Percentiles rank a stretch among this genome's conserved stretches.
Evolutionary conservation across 495 filamentous ascomycete genomes (phyloP).

Genomic region (Jackrogersella multiformis): DNA sequence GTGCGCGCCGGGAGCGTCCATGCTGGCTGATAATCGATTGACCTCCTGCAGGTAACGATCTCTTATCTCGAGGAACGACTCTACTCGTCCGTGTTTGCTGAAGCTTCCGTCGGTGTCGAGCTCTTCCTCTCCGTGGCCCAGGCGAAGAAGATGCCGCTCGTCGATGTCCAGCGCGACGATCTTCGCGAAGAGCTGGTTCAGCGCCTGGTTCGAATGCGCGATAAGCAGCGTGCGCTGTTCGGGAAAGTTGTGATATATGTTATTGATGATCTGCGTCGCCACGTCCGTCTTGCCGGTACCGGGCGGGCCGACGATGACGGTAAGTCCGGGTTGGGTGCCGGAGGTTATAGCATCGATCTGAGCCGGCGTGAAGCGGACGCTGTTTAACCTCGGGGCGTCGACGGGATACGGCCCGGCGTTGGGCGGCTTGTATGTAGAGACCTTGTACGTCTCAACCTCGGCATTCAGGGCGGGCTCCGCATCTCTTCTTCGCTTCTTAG

Average conservation of each 20-base stretch:
- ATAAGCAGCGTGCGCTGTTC: constrained; percentile 90
- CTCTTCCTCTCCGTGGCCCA: constrained; percentile 96
- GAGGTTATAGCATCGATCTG: constrained; percentile 94
- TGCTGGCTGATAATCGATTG: constrained; percentile 80
- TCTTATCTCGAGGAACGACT: constrained; percentile 93
- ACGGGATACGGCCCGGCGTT: constrained; percentile 92
- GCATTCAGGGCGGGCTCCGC: constrained; percentile 67
- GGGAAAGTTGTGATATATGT: constrained; percentile 98
- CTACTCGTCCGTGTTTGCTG: constrained; percentile 94
- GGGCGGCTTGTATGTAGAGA: constrained; percentile 90
- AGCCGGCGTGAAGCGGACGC: constrained; percentile 85
- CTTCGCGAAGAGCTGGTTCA: constrained; percentile 99
- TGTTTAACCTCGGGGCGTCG: constrained; percentile 85
- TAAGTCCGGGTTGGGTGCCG: constrained; percentile 93
- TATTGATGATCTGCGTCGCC: constrained; percentile 97
- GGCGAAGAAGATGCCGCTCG: constrained; percentile 88
- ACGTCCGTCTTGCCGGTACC: constrained; percentile 99
- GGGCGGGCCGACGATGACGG: constrained; percentile 92
- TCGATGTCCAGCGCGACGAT: constrained; percentile 95
- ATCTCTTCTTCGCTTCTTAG: constrained; percentile 87
- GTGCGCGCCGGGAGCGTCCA: constrained; percentile 89
- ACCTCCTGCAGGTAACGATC: constrained; percentile 83
- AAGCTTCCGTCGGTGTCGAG: constrained; percentile 86
- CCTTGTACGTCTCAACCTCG: constrained; percentile 72
- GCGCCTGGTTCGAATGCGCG: constrained; percentile 95